A percentile compares a stretch with the other conserved stretches of the same genome.
Evolutionary conservation across 2,329 filamentous ascomycete genomes (phyloP).

Genomic region (Fusarium transvaalense): DNA sequence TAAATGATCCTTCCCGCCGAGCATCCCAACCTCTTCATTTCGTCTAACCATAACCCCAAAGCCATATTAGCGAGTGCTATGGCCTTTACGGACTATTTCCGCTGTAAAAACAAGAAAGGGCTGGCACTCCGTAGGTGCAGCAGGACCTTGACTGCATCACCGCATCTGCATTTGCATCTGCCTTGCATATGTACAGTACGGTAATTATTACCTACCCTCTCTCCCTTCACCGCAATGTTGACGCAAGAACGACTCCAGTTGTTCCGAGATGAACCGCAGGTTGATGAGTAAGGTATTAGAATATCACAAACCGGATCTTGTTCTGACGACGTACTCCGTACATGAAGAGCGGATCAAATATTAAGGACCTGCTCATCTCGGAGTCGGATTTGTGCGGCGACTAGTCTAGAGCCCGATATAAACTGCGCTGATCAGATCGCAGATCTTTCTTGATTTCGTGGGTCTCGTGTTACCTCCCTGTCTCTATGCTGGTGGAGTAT

Average conservation of each 20-base stretch:
- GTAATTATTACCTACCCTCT: constrained; percentile 6
- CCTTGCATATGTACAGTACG: constrained; percentile 20
- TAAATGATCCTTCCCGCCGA: background rate
- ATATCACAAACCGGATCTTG: background rate
- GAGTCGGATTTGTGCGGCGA: constrained; percentile 4
- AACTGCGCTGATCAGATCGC: constrained; percentile 34
- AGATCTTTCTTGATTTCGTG: constrained; percentile 26
- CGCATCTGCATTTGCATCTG: constrained; percentile 6
- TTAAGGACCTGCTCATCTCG: background rate
- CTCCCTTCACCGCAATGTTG: constrained; percentile 37
- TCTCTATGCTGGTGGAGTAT: constrained; percentile 24
- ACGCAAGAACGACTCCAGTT: constrained; percentile 2
- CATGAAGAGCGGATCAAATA: background rate
- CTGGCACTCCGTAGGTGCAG: background rate
- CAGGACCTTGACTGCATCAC: background rate
- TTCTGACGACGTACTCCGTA: background rate
- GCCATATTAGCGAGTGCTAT: background rate
- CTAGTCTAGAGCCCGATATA: constrained; percentile 2
- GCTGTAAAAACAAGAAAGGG: constrained; percentile 14
- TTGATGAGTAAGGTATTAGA: constrained; percentile 16
- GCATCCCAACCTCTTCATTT: constrained; percentile 20
- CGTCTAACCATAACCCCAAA: constrained; percentile 5
- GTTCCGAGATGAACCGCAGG: background rate
- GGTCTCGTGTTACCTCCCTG: constrained; percentile 22
- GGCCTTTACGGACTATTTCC: background rate